A percentile compares a stretch with the other conserved stretches of the same genome.
Conservation (phyloP, 1,139 yeast genomes). For the Taphrina deformans region DNA sequence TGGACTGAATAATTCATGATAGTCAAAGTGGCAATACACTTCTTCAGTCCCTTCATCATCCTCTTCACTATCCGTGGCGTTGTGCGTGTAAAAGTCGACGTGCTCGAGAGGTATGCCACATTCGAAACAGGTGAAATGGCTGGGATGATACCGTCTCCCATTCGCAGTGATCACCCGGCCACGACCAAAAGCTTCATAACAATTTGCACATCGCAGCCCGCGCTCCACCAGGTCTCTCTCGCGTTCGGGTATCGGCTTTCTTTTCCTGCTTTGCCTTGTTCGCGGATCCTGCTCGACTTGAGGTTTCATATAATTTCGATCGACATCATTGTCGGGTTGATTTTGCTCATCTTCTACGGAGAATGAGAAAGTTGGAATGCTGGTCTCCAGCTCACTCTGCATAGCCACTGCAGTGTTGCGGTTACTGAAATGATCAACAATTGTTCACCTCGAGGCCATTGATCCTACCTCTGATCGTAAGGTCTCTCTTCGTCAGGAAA, state of each 20-base stretch:
- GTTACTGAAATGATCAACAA: neutral
- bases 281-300: neutral
- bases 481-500: neutral
- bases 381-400: neutral
- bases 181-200: conserved; percentile 16
- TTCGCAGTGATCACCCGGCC: conserved; percentile 15
- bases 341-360: neutral
- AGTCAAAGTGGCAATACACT: conserved; percentile 46
- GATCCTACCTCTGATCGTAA: neutral
- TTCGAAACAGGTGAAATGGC: conserved; percentile 14
- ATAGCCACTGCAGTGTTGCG: neutral
- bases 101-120: conserved; percentile 26
- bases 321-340: neutral
- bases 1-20: conserved; percentile 45
- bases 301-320: neutral
- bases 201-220: conserved; percentile 19
- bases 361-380: neutral
- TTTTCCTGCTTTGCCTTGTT: neutral
- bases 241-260: neutral
- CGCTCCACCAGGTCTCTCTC: neutral
- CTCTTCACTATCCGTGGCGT: neutral
- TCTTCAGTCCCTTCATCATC: conserved; percentile 17
- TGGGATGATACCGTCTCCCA: conserved; percentile 7
- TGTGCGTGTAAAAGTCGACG: conserved; percentile 18
- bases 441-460: neutral